Base-by-base conservation (phyloP, 2,329 filamentous ascomycete genomes). In the Botrytis paeoniae region DNA sequence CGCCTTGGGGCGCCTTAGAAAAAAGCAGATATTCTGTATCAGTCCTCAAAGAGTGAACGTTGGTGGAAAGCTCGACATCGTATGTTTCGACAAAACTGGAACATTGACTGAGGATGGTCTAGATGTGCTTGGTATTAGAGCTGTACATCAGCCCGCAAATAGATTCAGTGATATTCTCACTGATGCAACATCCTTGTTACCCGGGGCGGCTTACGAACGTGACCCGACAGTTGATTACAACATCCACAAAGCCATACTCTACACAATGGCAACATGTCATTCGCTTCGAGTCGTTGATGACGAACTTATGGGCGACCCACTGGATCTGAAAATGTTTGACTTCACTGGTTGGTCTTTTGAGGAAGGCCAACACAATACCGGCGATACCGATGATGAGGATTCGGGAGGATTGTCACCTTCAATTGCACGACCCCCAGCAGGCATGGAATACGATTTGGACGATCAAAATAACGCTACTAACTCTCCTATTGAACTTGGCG, bases 51-150 rank as follows among this genome's bases (percentile, higher is more conserved):
- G 96, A 78, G 95, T 99, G 73, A 99, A 98, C 79, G 94, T 99
- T 9, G 96, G 93, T 25, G 96, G 97, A 68, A 98, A 98, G 82
- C 85, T 99, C 6, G 96, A 99, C 80, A 89, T 98, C 18, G 93
- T 99, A 83, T 98, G 95, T 82, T 99, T 99, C 76, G 96, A 99
- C 83, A 99, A 99, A 84, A 99, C 96, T 0, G 96, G 96, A n/a
- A 99, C 96, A 0, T 85, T 99, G 71, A 99, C 96, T 0, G 96
- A 98, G 82, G 96, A 99, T 81, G 96, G 96, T 0, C 84, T 99
- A 60, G 97, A 99, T 81, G 93, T 99, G 29, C 86, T 99, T 20
- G 96, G 96, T 20, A 90, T 97, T 32, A 90, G 94, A 48, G 89
- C 96, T 10, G 93, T 94, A 16, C 89, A 92, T 72, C 85, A 87